Evolutionary conservation across 306 rosid species (phyloP).

Genomic region (Rosa persica): DNA sequence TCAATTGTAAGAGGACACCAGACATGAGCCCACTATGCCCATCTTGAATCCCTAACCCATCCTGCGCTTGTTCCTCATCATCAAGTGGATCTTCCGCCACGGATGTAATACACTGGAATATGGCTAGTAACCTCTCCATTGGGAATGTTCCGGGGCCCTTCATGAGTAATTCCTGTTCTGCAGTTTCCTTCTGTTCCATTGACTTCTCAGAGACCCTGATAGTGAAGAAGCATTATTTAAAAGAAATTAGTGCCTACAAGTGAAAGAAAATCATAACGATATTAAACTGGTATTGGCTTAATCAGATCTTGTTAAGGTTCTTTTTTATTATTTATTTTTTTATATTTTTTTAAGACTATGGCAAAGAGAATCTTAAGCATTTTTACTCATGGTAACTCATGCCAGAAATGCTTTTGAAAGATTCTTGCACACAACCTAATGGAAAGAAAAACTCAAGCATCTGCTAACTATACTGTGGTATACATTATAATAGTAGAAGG

Average conservation of each 20-base stretch:
- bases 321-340: no score
- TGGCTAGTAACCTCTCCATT: conserved; percentile 88
- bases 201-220: conserved; percentile 62
- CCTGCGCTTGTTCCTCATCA: conserved; percentile 51
- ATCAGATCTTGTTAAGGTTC: neutral
- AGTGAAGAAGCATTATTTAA: conserved; percentile 29
- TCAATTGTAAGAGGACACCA: conserved; percentile 74
- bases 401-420: neutral
- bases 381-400: neutral
- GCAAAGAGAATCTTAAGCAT: conserved; percentile 2
- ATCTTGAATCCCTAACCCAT: conserved; percentile 41
- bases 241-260: conserved; percentile 2
- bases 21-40: conserved; percentile 64
- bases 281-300: neutral
- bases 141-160: conserved; percentile 98
- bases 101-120: conserved; percentile 83
- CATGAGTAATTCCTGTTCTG: conserved; percentile 74
- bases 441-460: conserved; percentile 24
- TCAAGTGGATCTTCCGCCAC: conserved; percentile 55
- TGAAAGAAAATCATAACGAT: neutral
- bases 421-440: neutral
- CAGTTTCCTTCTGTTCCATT: conserved; percentile 66
- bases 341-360: neutral
- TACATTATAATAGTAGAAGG: neutral
- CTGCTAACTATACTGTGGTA: neutral